These are phyloP conservation scores for Crithidia mellificae DNA, from an alignment of 208 protist species.

Conservation along the genomic window DNA sequence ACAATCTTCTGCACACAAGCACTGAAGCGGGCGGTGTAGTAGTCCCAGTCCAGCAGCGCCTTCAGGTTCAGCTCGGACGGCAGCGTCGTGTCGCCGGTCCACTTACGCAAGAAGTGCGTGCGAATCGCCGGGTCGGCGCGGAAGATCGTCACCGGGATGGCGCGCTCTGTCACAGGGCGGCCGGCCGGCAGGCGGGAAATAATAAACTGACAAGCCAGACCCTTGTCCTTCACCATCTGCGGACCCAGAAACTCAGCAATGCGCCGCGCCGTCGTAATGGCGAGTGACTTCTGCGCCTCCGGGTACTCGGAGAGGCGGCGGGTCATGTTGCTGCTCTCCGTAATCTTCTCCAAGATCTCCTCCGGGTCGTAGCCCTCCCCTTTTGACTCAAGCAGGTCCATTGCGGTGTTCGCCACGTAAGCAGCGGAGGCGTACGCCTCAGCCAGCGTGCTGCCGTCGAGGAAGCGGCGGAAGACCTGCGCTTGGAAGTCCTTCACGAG, in stretches of 20 bases:
- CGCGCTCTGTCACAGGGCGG: constrained; percentile 96
- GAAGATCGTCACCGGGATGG: constrained; percentile 98
- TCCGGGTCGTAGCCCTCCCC: constrained; percentile 92
- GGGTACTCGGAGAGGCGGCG: constrained; percentile 96
- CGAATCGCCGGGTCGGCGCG: constrained; percentile 85
- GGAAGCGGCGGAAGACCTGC: constrained; percentile 96
- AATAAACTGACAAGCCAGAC: constrained; percentile 97
- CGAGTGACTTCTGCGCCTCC: constrained; percentile 97
- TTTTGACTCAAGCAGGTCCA: constrained; percentile 96
- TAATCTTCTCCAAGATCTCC: constrained; percentile 97
- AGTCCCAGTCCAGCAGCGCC: constrained; percentile 99
- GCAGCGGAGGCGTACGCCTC: constrained; percentile 97
- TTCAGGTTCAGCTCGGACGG: constrained; percentile 76
- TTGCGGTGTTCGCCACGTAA: constrained; percentile 94
- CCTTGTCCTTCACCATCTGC: constrained; percentile 98
- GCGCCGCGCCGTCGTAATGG: constrained; percentile 97
- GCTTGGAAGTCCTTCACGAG: constrained; percentile 99
- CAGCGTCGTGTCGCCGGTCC: constrained; percentile 87
- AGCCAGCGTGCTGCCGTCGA: constrained; percentile 94
- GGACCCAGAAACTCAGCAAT: constrained; percentile 98
- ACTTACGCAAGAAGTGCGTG: constrained; percentile 95
- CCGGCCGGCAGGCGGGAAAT: constrained; percentile 96
- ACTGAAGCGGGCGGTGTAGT: constrained; percentile 98
- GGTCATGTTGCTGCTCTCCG: constrained; percentile 97
- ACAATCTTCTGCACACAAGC: constrained; percentile 99